These are phyloP conservation scores for Populus euphratica DNA, from an alignment of 345 rosid genomes.

Conservation along the genomic window DNA sequence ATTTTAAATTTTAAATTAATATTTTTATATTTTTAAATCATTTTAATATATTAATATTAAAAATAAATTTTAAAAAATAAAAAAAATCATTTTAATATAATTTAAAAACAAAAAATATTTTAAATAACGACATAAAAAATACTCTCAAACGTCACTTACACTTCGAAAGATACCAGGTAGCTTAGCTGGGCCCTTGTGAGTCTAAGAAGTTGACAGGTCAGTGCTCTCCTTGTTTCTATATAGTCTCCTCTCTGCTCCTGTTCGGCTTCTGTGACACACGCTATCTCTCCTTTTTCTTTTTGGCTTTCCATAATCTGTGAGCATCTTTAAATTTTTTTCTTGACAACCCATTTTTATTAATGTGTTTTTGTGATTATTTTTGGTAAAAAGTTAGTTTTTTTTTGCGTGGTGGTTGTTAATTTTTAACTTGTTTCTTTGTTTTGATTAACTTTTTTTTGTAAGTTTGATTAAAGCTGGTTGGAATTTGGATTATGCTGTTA, in stretches of 20 bases:
- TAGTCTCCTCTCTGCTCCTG: background rate
- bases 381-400: background rate
- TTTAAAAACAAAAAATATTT: no score
- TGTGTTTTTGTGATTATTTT: background rate
- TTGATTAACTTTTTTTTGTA: background rate
- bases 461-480: background rate
- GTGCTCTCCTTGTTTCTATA: background rate
- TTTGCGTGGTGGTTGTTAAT: background rate
- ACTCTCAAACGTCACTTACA: no score
- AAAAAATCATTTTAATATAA: no score
- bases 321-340: background rate
- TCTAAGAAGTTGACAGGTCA: slow-evolving; percentile 17
- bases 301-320: slow-evolving; percentile 15
- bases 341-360: background rate
- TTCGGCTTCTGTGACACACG: no score
- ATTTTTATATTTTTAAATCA: no score
- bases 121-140: no score
- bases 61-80: no score
- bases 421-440: no score
- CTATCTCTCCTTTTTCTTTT: background rate
- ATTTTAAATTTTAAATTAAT: no score
- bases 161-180: background rate
- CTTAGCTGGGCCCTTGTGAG: slow-evolving; percentile 18
- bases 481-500: background rate
- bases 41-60: no score